Conservation (phyloP, 2,329 filamentous ascomycete genomes). For the Mycosphaerella sp. region DNA sequence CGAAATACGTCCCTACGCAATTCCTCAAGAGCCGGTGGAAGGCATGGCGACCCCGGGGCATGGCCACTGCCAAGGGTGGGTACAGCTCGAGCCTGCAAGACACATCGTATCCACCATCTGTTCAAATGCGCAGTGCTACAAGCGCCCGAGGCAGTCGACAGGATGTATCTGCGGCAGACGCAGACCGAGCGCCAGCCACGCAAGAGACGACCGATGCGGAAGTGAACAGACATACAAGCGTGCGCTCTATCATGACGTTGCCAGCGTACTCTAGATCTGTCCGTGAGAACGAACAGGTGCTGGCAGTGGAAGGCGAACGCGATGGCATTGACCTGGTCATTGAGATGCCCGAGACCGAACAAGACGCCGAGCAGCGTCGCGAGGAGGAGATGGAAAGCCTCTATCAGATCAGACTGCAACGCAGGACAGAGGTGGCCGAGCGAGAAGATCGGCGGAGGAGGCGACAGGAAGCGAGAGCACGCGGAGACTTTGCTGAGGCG, state of each 20-base stretch:
- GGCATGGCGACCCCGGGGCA: conserved; percentile 26
- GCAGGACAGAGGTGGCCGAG: conserved; percentile 68
- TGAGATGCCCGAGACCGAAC: conserved; percentile 71
- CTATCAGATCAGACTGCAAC: conserved; percentile 77
- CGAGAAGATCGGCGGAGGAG: conserved; percentile 67
- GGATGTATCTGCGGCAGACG: conserved; percentile 16
- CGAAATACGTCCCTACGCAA: conserved; percentile 30
- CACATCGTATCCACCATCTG: conserved; percentile 21
- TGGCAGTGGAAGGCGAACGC: conserved; percentile 84
- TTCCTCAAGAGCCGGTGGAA: conserved; percentile 33
- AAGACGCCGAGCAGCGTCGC: conserved; percentile 69
- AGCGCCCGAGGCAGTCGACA: conserved; percentile 23
- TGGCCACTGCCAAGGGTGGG: conserved; percentile 21
- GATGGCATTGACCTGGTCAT: conserved; percentile 86
- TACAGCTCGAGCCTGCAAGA: conserved; percentile 31
- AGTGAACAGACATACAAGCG: conserved; percentile 75
- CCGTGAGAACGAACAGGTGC: conserved; percentile 68
- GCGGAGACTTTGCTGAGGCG: conserved; percentile 64
- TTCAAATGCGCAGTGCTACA: conserved; percentile 23
- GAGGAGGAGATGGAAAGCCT: conserved; percentile 90
- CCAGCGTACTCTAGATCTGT: conserved; percentile 74
- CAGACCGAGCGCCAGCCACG: conserved; percentile 22
- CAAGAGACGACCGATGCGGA: conserved; percentile 29
- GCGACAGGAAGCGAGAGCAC: conserved; percentile 63
- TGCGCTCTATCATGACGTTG: conserved; percentile 90